A percentile compares a stretch with the other conserved stretches of the same genome.
These are phyloP conservation scores for Thalassiosira mediterranea DNA, from an alignment of 352 stramenopile species.

Conservation along the genomic window DNA sequence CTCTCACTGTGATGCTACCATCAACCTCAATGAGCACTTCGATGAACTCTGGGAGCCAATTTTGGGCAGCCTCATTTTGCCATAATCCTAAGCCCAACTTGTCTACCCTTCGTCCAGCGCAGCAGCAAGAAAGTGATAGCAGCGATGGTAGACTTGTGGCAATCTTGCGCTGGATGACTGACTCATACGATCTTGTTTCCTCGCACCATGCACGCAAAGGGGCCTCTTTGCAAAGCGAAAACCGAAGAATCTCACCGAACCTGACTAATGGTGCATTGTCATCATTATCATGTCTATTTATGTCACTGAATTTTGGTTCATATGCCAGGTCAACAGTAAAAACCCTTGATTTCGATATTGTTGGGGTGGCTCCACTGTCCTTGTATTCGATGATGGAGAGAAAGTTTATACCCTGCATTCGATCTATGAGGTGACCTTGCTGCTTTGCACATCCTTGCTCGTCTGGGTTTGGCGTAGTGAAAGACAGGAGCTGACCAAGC, in stretches of 20 bases:
- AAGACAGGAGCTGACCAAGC: conserved; percentile 34
- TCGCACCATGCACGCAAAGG: conserved; percentile 79
- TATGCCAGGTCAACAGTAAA: conserved; percentile 78
- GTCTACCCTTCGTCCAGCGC: conserved; percentile 62
- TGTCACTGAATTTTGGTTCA: conserved; percentile 53
- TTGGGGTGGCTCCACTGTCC: conserved; percentile 41
- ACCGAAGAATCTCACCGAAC: conserved; percentile 79
- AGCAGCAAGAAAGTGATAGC: conserved; percentile 73
- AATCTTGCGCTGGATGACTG: conserved; percentile 81
- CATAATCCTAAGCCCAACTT: conserved; percentile 72
- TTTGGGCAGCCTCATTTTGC: conserved; percentile 48
- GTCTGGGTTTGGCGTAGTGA: too few relatives aligned
- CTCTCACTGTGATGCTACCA: conserved; percentile 68
- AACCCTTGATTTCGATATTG: conserved; percentile 57
- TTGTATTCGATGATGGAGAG: conserved; percentile 76
- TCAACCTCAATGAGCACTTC: conserved; percentile 71
- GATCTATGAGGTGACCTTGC: conserved; percentile 61
- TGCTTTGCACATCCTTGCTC: too few relatives aligned
- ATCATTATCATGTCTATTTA: conserved; percentile 18
- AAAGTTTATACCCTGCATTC: conserved; percentile 75
- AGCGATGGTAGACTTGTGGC: conserved; percentile 74
- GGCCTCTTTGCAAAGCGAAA: conserved; percentile 79
- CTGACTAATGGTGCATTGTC: conserved; percentile 23
- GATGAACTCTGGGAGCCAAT: conserved; percentile 81
- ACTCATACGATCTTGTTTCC: conserved; percentile 76